These are phyloP conservation scores for Hymenoscyphus infarciens DNA, from an alignment of 2,329 filamentous ascomycete species.

Conservation along the genomic window DNA sequence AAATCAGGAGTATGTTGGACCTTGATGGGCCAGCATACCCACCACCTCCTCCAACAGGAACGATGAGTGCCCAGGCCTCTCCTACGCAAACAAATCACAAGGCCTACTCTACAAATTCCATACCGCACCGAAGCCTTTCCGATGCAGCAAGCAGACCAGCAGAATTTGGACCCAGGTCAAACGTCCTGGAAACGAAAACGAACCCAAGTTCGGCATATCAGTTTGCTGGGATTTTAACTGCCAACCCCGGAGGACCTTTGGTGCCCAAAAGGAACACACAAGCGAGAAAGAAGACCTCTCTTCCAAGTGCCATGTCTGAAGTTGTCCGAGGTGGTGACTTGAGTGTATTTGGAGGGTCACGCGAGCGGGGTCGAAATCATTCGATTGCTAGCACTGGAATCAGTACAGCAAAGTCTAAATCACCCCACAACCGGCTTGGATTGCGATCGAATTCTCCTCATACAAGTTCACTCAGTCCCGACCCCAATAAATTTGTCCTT, in stretches of 20 bases:
- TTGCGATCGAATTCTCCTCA: constrained; percentile 32
- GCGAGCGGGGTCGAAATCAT: constrained; percentile 29
- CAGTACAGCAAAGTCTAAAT: constrained; percentile 29
- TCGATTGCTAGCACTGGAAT: constrained; percentile 25
- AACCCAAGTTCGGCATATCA: constrained; percentile 55
- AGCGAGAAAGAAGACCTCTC: constrained; percentile 39
- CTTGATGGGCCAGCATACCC: constrained; percentile 35
- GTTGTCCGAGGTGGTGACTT: constrained; percentile 52
- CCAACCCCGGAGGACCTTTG: constrained; percentile 40
- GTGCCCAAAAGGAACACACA: constrained; percentile 52
- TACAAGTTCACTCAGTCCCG: constrained; percentile 14
- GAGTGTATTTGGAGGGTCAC: constrained; percentile 38
- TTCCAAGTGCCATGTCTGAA: constrained; percentile 47
- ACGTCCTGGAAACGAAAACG: constrained; percentile 25
- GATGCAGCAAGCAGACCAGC: constrained; percentile 48
- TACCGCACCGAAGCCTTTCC: constrained; percentile 47
- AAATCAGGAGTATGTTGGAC: constrained; percentile 64
- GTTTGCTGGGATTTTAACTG: constrained; percentile 56
- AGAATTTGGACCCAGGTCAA: constrained; percentile 44
- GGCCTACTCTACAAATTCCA: constrained; percentile 31
- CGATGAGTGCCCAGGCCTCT: constrained; percentile 46
- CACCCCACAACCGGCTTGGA: constrained; percentile 31
- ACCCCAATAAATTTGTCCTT: constrained; percentile 44
- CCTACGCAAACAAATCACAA: constrained; percentile 42
- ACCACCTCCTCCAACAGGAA: constrained; percentile 34